phyloP scores from a whole-genome alignment of 306 rosid species.

The Begonia loranthoides region DNA sequence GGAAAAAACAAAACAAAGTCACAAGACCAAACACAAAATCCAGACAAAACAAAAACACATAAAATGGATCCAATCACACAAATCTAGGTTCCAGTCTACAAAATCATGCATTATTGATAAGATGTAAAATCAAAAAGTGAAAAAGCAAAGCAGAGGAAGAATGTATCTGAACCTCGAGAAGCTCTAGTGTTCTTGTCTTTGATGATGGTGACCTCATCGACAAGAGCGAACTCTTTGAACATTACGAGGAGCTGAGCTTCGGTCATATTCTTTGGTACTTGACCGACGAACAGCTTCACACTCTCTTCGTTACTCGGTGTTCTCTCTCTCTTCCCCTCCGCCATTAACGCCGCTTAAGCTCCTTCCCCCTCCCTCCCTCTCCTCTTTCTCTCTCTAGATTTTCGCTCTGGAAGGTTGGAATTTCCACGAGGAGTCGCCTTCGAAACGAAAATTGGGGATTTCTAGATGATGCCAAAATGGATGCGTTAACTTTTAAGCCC shows the following conservation, averaged over 20 bases:
- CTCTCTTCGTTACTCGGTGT: conserved; percentile 57
- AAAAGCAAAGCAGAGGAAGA: neutral
- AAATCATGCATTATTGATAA: conserved; percentile 8
- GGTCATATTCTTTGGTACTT: conserved; percentile 93
- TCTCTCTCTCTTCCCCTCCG: conserved; percentile 78
- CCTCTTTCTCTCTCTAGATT: conserved; percentile 14
- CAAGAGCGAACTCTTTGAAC: conserved; percentile 82
- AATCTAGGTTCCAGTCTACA: conserved; percentile 6
- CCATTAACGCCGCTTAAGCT: conserved; percentile 45
- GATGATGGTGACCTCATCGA: conserved; percentile 97
- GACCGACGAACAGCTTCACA: conserved; percentile 96
- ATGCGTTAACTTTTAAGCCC: conserved; percentile 1
- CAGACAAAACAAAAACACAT: neutral
- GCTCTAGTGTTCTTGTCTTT: conserved; percentile 85
- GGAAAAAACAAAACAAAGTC: neutral
- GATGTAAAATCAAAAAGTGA: conserved; percentile 1
- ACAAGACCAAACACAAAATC: neutral
- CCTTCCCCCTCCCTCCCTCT: conserved; percentile 10
- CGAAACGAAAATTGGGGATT: conserved; percentile 28
- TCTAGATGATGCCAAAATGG: conserved; percentile 25
- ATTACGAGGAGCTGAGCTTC: conserved; percentile 75
- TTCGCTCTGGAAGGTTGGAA: conserved; percentile 2
- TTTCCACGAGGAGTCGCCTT: conserved; percentile 22
- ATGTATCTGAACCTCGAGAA: conserved; percentile 53
- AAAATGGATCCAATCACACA: conserved; percentile 19